Evolutionary conservation across 1,139 yeast species (phyloP).

Genomic region (Chernovozyma aurita): DNA sequence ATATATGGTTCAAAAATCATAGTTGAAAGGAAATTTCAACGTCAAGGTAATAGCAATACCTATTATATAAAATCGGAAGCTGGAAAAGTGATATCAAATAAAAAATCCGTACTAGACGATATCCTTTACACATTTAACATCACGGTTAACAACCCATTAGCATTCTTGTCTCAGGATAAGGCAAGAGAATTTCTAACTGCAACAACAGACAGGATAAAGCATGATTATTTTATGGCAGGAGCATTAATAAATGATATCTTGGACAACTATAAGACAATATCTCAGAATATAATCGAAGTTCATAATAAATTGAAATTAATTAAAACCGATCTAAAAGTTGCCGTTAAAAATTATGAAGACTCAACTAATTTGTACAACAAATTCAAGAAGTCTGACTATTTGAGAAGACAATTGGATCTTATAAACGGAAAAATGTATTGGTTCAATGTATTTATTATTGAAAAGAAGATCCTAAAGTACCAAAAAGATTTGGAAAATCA

Average conservation of each 20-base stretch:
- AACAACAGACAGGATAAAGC: conserved; percentile 67
- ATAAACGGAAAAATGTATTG: conserved; percentile 64
- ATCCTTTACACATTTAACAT: conserved; percentile 70
- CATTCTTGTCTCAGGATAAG: conserved; percentile 88
- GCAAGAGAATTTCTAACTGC: conserved; percentile 86
- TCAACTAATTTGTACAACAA: conserved; percentile 32
- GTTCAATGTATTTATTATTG: conserved; percentile 46
- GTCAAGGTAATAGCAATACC: conserved; percentile 42
- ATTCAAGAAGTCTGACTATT: conserved; percentile 38
- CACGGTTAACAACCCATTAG: conserved; percentile 87
- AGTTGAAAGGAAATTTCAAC: conserved; percentile 64
- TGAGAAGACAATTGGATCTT: conserved; percentile 39
- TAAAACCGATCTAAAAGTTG: conserved; percentile 20
- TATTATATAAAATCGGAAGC: conserved; percentile 52
- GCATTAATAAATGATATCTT: conserved; percentile 63
- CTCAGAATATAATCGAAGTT: conserved; percentile 36
- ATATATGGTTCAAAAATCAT: conserved; percentile 64
- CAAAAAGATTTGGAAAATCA: conserved; percentile 6
- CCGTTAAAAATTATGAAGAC: conserved; percentile 29
- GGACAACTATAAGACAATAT: conserved; percentile 43
- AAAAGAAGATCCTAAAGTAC: conserved; percentile 22
- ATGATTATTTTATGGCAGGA: conserved; percentile 74
- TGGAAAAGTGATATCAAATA: conserved; percentile 53
- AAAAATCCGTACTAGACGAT: conserved; percentile 61
- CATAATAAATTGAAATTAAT: conserved; percentile 34